These are phyloP conservation scores for Globisporangium takayamanum DNA, from an alignment of 352 stramenopile genomes.

Conservation along the genomic window DNA sequence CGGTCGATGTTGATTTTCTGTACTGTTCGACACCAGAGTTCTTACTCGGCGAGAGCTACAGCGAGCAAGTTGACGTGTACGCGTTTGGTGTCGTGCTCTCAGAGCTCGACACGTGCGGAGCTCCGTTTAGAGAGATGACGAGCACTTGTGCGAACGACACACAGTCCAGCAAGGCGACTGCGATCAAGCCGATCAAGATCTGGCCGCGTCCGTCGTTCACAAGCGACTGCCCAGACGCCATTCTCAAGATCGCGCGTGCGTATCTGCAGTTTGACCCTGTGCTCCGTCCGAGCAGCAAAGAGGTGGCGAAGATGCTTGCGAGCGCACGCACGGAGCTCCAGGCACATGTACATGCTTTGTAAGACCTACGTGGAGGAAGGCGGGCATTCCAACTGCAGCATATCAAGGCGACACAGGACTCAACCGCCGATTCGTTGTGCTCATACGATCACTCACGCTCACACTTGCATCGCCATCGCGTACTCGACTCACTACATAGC, in stretches of 20 bases:
- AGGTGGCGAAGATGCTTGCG: conserved; percentile 73
- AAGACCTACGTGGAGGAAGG: no score
- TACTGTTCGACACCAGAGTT: conserved; percentile 85
- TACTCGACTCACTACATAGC: no score
- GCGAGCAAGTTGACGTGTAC: conserved; percentile 82
- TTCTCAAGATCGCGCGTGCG: conserved; percentile 68
- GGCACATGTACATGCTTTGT: conserved; percentile 4
- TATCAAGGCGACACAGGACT: no score
- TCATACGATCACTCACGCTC: no score
- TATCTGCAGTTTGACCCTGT: conserved; percentile 83
- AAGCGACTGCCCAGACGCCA: conserved; percentile 28
- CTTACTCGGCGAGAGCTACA: conserved; percentile 85
- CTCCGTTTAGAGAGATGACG: conserved; percentile 82
- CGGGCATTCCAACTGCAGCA: no score
- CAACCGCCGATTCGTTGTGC: no score
- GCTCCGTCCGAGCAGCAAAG: conserved; percentile 64
- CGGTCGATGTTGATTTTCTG: conserved; percentile 69
- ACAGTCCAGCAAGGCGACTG: conserved; percentile 71
- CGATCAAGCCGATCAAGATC: conserved; percentile 70
- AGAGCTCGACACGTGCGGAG: conserved; percentile 81
- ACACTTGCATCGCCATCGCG: no score
- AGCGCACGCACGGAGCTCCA: conserved; percentile 57
- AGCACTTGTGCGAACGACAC: conserved; percentile 42
- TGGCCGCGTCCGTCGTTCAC: conserved; percentile 71
- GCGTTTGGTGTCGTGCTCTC: conserved; percentile 85